Evolutionary conservation across 148 eudicot genomes (phyloP), one percentile per base, ranked within the genome.

Genomic region (Limonium bicolor): DNA sequence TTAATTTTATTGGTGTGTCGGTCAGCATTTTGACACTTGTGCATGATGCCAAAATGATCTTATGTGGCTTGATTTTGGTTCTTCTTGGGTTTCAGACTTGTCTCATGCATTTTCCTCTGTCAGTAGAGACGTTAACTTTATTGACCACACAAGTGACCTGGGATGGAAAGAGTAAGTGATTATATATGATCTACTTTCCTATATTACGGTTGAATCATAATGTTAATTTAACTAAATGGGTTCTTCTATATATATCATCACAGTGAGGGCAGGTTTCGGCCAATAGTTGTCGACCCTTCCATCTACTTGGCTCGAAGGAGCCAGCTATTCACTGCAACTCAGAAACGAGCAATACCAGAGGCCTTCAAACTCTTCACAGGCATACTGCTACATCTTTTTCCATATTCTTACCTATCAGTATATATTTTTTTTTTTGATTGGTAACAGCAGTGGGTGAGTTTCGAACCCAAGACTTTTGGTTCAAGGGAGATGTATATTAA

Each of bases 161-260:
- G 85, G 85, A 51, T 86, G 87, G 88, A 86, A 86, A 80, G 93
- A 84, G 95, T 84, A 81, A 30, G 95, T 58, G 62, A 61, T 20
- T 16, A 7, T 51, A 3, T 30, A 36, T 48, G 27, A 6, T 50
- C 24, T 55, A n/a, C n/a, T 10, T 7, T 19, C 35, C 1, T 38
- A 16, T 17, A 7, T 5, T 41, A 11, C 10, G 20, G 10, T 16
- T n/a, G n/a, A n/a, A n/a, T n/a, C n/a, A n/a, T 15, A 16, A 32
- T 36, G 20, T 10, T 7, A 25, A 17, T 36, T 36, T 14, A 11
- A 4, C 20, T 20, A 15, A 24, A 30, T 40, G 5, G 18, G 15
- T 1, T 33, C 17, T 35, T 24, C 1, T 16, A 3, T 2, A 25
- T 43, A 20, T 45, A 20, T 32, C 34, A 55, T 50, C 8, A 4